Percentiles rank a stretch among this genome's conserved stretches.
Conservation (phyloP, 495 filamentous ascomycete genomes). For the Neurospora cerealis region DNA sequence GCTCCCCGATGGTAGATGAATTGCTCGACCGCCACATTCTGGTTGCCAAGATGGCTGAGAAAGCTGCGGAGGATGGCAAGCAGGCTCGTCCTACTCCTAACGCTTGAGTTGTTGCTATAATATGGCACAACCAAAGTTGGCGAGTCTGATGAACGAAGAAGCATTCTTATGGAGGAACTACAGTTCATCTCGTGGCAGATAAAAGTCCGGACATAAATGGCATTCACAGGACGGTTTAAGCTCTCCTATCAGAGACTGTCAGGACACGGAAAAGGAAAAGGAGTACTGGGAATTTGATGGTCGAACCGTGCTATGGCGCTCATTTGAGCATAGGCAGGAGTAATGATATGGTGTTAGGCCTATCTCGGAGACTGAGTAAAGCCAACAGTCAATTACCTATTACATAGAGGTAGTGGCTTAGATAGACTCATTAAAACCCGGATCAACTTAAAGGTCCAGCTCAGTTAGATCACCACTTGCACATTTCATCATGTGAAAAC, state of each 20-base stretch:
- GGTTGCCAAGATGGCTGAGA: not conserved
- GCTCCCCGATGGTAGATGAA: slow-evolving; percentile 1
- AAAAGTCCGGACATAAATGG: not conserved
- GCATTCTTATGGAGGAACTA: not conserved
- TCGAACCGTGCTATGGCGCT: too few relatives aligned
- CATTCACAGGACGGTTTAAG: not conserved
- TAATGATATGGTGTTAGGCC: not conserved
- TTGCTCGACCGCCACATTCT: slow-evolving; percentile 5
- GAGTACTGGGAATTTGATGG: not conserved
- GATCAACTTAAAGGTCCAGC: not conserved
- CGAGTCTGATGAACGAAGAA: not conserved
- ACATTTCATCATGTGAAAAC: not conserved
- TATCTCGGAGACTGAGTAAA: too few relatives aligned
- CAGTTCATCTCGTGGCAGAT: not conserved
- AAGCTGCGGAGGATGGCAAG: not conserved
- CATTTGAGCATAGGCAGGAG: not conserved
- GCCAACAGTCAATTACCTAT: not conserved
- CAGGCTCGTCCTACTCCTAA: not conserved
- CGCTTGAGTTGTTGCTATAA: not conserved
- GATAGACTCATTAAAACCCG: not conserved
- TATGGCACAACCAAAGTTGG: not conserved
- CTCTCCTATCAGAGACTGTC: not conserved
- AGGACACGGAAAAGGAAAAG: not conserved
- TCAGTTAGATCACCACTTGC: not conserved
- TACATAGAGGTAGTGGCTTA: not conserved